Percentiles rank a stretch among this genome's conserved stretches.
phyloP scores from a whole-genome alignment of 2,329 filamentous ascomycete genomes.

The Erysiphe pulchra region DNA sequence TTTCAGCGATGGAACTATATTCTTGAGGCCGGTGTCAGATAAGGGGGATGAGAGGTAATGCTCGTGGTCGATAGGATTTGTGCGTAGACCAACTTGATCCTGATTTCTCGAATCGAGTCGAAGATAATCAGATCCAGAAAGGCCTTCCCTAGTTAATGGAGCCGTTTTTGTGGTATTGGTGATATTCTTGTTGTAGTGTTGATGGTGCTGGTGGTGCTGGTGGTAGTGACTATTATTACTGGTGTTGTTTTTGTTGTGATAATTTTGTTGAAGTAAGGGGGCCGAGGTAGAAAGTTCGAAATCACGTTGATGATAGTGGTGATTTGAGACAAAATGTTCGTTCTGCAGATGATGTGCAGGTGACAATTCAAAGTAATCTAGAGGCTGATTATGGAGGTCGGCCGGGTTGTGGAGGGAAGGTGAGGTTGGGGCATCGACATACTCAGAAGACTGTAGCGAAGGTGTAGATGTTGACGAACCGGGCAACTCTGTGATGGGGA shows the following conservation, averaged over 20 bases:
- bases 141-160: too few relatives aligned
- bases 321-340: neutral
- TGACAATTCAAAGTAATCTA: neutral
- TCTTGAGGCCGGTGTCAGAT: neutral
- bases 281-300: neutral
- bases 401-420: neutral
- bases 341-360: neutral
- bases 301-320: too few relatives aligned
- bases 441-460: neutral
- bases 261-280: neutral
- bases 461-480: neutral
- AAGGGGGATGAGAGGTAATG: neutral
- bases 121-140: too few relatives aligned
- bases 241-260: too few relatives aligned
- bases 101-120: too few relatives aligned
- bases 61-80: neutral
- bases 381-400: neutral
- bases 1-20: too few relatives aligned
- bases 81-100: neutral
- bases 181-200: too few relatives aligned
- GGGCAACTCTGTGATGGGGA: neutral
- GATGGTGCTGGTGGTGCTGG: too few relatives aligned
- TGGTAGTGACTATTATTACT: too few relatives aligned
- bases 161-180: too few relatives aligned
- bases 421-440: neutral